Conservation (phyloP, 75 land plant genomes). For the Cunninghamia lanceolata region DNA sequence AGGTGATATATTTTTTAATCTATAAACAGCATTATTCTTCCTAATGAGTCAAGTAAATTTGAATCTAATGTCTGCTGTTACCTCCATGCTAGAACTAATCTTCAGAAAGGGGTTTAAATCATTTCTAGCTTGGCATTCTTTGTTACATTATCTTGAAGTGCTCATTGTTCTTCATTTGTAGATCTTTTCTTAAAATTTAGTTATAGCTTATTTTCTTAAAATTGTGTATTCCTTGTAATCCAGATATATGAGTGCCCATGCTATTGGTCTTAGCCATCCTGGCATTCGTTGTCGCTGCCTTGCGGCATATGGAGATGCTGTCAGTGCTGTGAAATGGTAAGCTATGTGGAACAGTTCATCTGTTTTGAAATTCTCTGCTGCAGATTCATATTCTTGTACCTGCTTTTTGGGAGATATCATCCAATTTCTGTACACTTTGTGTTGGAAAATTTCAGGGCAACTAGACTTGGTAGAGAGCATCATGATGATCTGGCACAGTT, state of each 20-base stretch:
- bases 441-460: conserved; percentile 69
- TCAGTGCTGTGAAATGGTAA: conserved; percentile 99
- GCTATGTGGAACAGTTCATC: background rate
- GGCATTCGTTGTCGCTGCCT: conserved; percentile 99
- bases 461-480: conserved; percentile 94
- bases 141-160: background rate
- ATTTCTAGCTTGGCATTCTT: background rate
- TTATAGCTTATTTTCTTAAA: background rate
- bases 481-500: conserved; percentile 99
- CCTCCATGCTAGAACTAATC: background rate
- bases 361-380: background rate
- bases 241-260: conserved; percentile 98
- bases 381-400: background rate
- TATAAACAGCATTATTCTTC: background rate
- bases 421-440: background rate
- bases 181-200: background rate
- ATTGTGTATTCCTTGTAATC: background rate
- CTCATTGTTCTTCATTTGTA: background rate
- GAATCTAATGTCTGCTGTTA: background rate
- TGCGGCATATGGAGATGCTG: conserved; percentile 99
- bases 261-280: conserved; percentile 91
- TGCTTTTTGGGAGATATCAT: background rate
- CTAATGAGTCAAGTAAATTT: background rate
- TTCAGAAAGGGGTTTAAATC: background rate
- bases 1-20: background rate